Conservation (phyloP, 1,284 basidiomycete species). For the Cryptococcus maquisensis region DNA sequence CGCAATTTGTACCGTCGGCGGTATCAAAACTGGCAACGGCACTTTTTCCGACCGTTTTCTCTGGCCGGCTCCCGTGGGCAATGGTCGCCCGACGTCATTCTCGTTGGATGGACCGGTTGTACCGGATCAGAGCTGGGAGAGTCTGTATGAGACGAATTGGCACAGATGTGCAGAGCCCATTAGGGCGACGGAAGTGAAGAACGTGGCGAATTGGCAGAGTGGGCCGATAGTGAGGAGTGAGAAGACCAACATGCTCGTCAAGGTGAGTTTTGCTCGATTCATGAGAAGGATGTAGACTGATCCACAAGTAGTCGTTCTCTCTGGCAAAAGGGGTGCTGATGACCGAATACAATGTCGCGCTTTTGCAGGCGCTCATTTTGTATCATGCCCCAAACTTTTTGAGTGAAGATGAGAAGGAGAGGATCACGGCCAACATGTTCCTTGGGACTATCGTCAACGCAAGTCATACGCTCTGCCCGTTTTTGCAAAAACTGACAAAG, state of each 20-base stretch:
- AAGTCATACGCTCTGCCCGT: slow-evolving; percentile 5
- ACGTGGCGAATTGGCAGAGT: slow-evolving; percentile 35
- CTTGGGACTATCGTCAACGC: slow-evolving; percentile 48
- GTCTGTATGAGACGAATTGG: slow-evolving; percentile 24
- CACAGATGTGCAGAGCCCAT: neutral
- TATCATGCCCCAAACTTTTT: slow-evolving; percentile 50
- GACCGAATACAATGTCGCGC: slow-evolving; percentile 49
- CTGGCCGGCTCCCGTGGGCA: neutral
- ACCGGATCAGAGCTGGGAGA: slow-evolving; percentile 29
- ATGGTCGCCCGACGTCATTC: neutral
- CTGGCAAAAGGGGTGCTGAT: slow-evolving; percentile 45
- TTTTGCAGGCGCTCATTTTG: slow-evolving; percentile 49
- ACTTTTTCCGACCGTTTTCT: slow-evolving; percentile 1
- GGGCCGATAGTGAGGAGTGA: slow-evolving; percentile 43
- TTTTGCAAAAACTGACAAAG: neutral
- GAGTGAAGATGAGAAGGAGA: slow-evolving; percentile 43
- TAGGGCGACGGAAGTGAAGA: slow-evolving; percentile 7
- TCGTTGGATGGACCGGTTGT: slow-evolving; percentile 29
- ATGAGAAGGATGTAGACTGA: neutral
- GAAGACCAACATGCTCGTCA: slow-evolving; percentile 51
- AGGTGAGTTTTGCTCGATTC: slow-evolving; percentile 20
- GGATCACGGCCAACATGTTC: slow-evolving; percentile 46
- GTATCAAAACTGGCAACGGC: slow-evolving; percentile 22
- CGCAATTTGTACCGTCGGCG: slow-evolving; percentile 51
- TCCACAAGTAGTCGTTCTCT: slow-evolving; percentile 39